Evolutionary conservation across 1,284 basidiomycete species (phyloP).

Genomic region (Austroboletus sp.): DNA sequence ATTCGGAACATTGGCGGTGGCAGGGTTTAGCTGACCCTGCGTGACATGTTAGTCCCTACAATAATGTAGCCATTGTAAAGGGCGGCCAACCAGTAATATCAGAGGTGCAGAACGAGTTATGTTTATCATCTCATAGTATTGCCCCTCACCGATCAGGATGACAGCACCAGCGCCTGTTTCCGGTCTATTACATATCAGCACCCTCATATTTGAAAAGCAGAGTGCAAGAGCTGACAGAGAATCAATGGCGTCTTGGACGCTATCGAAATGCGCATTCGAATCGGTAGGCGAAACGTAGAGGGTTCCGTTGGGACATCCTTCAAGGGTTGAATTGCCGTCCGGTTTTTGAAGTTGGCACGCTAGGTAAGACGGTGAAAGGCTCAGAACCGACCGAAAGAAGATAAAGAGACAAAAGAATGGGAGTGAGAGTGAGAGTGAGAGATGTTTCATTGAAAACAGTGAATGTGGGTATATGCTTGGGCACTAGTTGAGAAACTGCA

Average conservation of each 20-base stretch:
- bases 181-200: constrained; percentile 30
- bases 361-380: constrained; percentile 43
- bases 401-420: constrained; percentile 10
- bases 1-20: constrained; percentile 29
- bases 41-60: not conserved
- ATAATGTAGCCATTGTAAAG: not conserved
- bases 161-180: constrained; percentile 32
- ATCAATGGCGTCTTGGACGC: constrained; percentile 47
- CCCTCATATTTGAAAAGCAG: not conserved
- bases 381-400: constrained; percentile 7
- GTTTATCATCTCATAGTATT: constrained; percentile 57
- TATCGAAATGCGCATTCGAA: constrained; percentile 40
- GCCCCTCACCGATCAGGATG: constrained; percentile 57
- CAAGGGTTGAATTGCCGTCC: constrained; percentile 36
- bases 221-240: constrained; percentile 40
- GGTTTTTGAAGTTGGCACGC: constrained; percentile 50
- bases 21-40: constrained; percentile 48
- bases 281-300: constrained; percentile 52
- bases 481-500: not conserved
- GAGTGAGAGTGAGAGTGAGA: constrained; percentile 1
- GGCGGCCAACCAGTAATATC: constrained; percentile 43
- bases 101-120: constrained; percentile 50
- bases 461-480: not conserved
- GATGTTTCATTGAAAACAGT: constrained; percentile 6
- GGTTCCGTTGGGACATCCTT: constrained; percentile 50